Evolutionary conservation across 345 rosid species (phyloP).

Genomic region (Anacardium occidentale): DNA sequence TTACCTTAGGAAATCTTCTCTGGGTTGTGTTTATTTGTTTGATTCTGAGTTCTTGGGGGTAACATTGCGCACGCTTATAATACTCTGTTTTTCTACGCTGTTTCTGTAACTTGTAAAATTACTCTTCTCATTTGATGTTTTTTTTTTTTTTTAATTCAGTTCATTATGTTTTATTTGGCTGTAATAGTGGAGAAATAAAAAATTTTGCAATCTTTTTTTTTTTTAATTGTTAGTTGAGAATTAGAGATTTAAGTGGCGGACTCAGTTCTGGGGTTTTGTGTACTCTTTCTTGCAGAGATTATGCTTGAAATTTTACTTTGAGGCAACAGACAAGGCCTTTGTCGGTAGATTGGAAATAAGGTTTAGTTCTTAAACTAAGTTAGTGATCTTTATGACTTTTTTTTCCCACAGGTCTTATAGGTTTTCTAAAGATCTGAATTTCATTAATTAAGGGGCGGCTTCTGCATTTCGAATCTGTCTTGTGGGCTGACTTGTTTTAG

Average conservation of each 20-base stretch:
- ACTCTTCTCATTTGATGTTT: background rate
- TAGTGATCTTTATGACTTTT: too few species aligned
- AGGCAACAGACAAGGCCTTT: too few species aligned
- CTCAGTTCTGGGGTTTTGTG: background rate
- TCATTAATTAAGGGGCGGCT: too few species aligned
- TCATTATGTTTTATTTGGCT: background rate
- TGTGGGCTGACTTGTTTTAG: too few species aligned
- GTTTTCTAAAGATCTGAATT: too few species aligned
- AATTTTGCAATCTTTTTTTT: background rate
- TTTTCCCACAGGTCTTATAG: too few species aligned
- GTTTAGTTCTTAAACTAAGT: too few species aligned
- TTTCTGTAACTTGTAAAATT: background rate
- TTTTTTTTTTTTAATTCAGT: background rate
- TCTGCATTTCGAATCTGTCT: too few species aligned
- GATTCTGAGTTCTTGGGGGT: background rate
- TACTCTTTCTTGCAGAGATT: background rate
- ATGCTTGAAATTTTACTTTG: background rate
- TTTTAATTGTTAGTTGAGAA: background rate
- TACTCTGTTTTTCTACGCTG: background rate
- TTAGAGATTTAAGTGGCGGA: background rate
- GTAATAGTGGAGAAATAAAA: background rate
- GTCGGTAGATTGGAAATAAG: too few species aligned
- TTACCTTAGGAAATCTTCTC: background rate
- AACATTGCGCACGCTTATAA: background rate
- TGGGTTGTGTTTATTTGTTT: slow-evolving; percentile 2